phyloP scores from a whole-genome alignment of 176 grass and related monocot genomes.

The Miscanthus lutarioriparius region DNA sequence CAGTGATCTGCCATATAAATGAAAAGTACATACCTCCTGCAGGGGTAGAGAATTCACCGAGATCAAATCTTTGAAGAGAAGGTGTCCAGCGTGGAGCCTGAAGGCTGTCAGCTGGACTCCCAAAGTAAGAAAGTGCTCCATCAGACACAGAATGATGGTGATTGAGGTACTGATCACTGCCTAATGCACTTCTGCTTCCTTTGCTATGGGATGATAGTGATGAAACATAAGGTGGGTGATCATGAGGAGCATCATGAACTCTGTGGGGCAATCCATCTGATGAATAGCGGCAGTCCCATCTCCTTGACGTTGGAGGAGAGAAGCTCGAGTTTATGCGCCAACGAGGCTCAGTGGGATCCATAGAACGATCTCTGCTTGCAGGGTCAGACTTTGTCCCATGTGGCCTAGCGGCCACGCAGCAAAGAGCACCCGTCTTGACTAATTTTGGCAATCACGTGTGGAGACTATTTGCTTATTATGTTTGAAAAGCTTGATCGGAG shows the following conservation, averaged over 20 bases:
- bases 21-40: constrained; percentile 61
- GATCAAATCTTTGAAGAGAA: constrained; percentile 84
- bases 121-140: constrained; percentile 89
- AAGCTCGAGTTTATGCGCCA: constrained; percentile 94
- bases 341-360: constrained; percentile 83
- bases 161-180: constrained; percentile 67
- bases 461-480: constrained; percentile 32
- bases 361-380: constrained; percentile 70
- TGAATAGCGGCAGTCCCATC: constrained; percentile 70
- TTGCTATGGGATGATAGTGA: constrained; percentile 71
- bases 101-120: constrained; percentile 80
- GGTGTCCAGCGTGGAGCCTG: constrained; percentile 82
- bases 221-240: constrained; percentile 47
- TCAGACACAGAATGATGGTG: constrained; percentile 94
- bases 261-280: constrained; percentile 65
- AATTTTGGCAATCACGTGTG: constrained; percentile 51
- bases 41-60: constrained; percentile 82
- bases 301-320: constrained; percentile 72
- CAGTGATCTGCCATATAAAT: neutral
- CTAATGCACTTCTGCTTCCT: constrained; percentile 60
- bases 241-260: constrained; percentile 53
- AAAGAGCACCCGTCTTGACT: constrained; percentile 94
- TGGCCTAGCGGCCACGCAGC: constrained; percentile 96
- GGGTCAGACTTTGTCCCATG: constrained; percentile 84
- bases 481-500: neutral